Evolutionary conservation across 2,329 filamentous ascomycete species (phyloP), one percentile per base, ranked within the genome.

Genomic region (Didymella segeticola): DNA sequence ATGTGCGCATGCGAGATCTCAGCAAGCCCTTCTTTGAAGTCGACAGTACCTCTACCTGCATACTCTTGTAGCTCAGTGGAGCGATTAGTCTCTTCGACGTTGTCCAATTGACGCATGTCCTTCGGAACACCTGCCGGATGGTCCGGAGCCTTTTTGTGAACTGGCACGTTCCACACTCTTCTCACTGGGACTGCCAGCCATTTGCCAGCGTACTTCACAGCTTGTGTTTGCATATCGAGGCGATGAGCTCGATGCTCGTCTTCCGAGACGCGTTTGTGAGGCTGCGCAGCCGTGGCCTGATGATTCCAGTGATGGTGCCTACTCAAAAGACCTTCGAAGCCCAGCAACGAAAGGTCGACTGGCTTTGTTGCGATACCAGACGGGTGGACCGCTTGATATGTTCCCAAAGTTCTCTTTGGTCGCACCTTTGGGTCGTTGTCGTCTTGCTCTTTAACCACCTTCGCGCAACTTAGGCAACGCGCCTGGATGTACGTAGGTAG

Each of bases 381-480:
- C 4, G 17, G 19, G 14, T 5, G 14, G 5, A n/a, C 29, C 12
- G 43, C 23, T 11, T 23, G 22, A 15, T 47, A 53, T 5, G 30
- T 20, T 9, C 42, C 19, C 23, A 53, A 20, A 2, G 34, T 41
- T 17, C 19, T 53, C 29, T 42, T 43, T 7, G 17, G 19, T n/a
- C 26, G 27, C 3, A 31, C 6, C 4, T 14, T 9, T 22, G n/a
- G 19, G 12, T 33, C 25, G 11, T 19, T 17, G 23, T 53, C 50
- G 12, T 43, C 37, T 23, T 15, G 8, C 19, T 23, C 50, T 33
- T 53, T 47, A 4, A 26, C 50, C n/a, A 10, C 9, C 11, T 20
- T 42, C 3, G 43, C 50, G 19, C 50, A 53, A 3, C 12, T n/a
- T 6, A 53, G 31, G 25, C 50, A 53, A 15, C 31, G 50, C n/a